Percentiles rank a stretch among this genome's conserved stretches.
Conservation (phyloP, 2,329 filamentous ascomycete species). For the Nemania sp. region DNA sequence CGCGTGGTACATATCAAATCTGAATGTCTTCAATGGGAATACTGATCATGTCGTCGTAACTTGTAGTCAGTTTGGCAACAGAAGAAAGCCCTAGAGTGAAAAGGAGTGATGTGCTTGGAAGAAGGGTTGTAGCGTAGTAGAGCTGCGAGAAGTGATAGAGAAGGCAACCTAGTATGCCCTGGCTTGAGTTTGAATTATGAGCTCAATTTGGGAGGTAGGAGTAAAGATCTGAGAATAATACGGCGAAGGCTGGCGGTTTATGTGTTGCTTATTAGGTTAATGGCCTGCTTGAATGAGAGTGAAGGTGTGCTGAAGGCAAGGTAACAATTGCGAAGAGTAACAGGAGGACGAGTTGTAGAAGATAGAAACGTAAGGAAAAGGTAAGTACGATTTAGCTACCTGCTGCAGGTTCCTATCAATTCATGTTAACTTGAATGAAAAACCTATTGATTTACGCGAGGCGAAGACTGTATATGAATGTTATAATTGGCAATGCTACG, state of each 20-base stretch:
- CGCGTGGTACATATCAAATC: not conserved
- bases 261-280: not conserved
- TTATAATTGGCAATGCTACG: not conserved
- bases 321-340: not conserved
- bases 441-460: not conserved
- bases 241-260: not conserved
- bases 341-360: not conserved
- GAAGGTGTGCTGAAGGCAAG: not conserved
- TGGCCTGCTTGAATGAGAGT: not conserved
- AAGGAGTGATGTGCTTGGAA: not conserved
- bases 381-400: not conserved
- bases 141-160: not conserved
- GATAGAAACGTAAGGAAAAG: not conserved
- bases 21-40: not conserved
- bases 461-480: not conserved
- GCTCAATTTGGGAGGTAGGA: not conserved
- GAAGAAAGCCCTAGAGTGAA: not conserved
- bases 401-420: not conserved
- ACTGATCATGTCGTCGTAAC: not conserved
- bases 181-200: not conserved
- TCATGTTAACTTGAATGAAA: not conserved
- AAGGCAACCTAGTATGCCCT: not conserved
- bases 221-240: not conserved
- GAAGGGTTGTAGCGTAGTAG: not conserved
- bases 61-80: not conserved